These are phyloP conservation scores for Groenewaldozyma sp. DNA, from an alignment of 1,139 yeast species.

Conservation along the genomic window DNA sequence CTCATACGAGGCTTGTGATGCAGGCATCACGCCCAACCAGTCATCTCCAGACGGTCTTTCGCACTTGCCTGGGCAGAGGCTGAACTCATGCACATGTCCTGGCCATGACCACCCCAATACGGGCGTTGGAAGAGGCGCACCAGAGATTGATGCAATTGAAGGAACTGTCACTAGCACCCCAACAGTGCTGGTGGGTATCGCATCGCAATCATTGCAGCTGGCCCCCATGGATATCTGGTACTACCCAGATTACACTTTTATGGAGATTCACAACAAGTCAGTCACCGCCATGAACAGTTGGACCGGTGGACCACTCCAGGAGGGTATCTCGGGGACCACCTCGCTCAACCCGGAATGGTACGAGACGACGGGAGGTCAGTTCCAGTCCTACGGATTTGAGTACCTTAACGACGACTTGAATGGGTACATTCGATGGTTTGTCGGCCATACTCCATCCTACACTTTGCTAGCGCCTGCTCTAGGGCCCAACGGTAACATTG, in stretches of 20 bases:
- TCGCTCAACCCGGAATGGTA: conserved; percentile 70
- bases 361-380: conserved; percentile 40
- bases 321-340: conserved; percentile 69
- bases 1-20: conserved; percentile 72
- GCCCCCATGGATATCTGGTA: conserved; percentile 89
- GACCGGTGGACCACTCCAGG: conserved; percentile 80
- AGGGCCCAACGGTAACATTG: conserved; percentile 78
- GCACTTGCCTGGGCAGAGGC: conserved; percentile 66
- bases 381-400: conserved; percentile 72
- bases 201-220: conserved; percentile 72
- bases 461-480: conserved; percentile 54
- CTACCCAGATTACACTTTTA: conserved; percentile 64
- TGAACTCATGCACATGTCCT: conserved; percentile 60
- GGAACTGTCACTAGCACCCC: conserved; percentile 45
- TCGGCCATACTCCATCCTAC: conserved; percentile 59
- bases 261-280: conserved; percentile 52
- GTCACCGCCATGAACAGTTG: conserved; percentile 66
- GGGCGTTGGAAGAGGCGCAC: conserved; percentile 81
- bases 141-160: conserved; percentile 80
- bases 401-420: conserved; percentile 53
- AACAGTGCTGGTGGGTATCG: conserved; percentile 40
- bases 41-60: conserved; percentile 74
- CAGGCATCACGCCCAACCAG: conserved; percentile 86
- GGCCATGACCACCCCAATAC: conserved; percentile 73
- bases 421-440: conserved; percentile 79